Conservation (phyloP, 148 eudicot genomes). For the Euryodendron excelsum region DNA sequence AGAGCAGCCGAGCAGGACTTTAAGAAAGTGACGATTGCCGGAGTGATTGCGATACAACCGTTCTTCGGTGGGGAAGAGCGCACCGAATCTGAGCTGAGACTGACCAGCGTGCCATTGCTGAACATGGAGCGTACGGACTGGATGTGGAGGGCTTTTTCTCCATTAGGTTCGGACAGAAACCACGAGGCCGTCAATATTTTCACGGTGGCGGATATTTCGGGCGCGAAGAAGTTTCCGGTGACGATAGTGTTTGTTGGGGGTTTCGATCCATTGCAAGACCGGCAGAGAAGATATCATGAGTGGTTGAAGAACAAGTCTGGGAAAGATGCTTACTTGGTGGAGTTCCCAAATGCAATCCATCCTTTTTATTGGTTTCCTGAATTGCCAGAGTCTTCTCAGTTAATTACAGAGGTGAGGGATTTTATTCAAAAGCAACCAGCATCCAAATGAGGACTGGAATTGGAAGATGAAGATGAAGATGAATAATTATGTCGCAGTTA, state of each 20-base stretch:
- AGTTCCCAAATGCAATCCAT: constrained; percentile 34
- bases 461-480: too few relatives aligned
- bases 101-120: not conserved
- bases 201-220: not conserved
- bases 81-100: constrained; percentile 33
- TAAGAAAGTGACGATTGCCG: constrained; percentile 23
- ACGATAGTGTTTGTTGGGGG: constrained; percentile 37
- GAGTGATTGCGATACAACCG: constrained; percentile 36
- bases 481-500: too few relatives aligned
- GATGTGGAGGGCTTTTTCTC: constrained; percentile 47
- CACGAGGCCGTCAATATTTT: constrained; percentile 32
- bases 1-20: constrained; percentile 16
- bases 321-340: constrained; percentile 34
- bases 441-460: too few relatives aligned
- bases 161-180: constrained; percentile 36
- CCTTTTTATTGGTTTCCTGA: constrained; percentile 27
- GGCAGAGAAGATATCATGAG: constrained; percentile 33
- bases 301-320: constrained; percentile 31
- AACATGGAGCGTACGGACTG: constrained; percentile 27
- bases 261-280: constrained; percentile 36
- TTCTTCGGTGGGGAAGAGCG: constrained; percentile 47
- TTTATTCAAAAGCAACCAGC: constrained; percentile 30
- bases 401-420: constrained; percentile 14
- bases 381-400: constrained; percentile 18
- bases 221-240: constrained; percentile 27